Evolutionary conservation across 176 grass and related monocot species (phyloP), one percentile per base, ranked within the genome.

Genomic region (Saccharum spontaneum): DNA sequence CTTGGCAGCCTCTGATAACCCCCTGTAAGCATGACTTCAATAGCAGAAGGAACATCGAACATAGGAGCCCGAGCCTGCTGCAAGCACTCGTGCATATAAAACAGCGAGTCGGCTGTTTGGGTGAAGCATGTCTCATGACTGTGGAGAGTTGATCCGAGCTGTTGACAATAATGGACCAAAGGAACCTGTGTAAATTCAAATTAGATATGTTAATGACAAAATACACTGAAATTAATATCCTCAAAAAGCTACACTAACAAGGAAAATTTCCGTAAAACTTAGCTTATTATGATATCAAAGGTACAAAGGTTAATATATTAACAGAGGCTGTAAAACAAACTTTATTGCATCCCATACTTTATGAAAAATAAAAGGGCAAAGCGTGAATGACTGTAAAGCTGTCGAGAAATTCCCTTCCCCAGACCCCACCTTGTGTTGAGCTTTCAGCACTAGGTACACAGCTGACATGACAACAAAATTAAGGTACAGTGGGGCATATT

Each of bases 41-140:
- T 89, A 83, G 97, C 97, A 79, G 97, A 99, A 71, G 97, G 93
- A 87, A 99, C 88, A 73, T 99, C 97, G 87, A 94, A 99, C 76
- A 94, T 88, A 73, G 97, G 97, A 90, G 93, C 94, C 78, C 87
- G 86, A 78, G 86, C 88, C 84, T 96, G 88, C 44, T 96, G 88
- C 86, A 99, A 78, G 7, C 67, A 79, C 34, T 99, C 93, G 31
- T 94, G 97, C 91, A 94, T 90, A 82, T 78, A 99, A 82, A 89
- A 99, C 71, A 99, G 75, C 0, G 84, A 99, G 69, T 99, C 97
- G 26, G 97, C 97, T 87, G 97, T 99, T 89, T 96, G 93, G 44
- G 91, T 96, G 84, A 99, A 99, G 79, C 97, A 99, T 48, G 88
- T 91, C 70, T 99, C 97, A 82, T 99, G 97, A 61, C 82, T 92